Base-by-base conservation (phyloP, 352 stramenopile species). In the Globisporangium paroecandrum region DNA sequence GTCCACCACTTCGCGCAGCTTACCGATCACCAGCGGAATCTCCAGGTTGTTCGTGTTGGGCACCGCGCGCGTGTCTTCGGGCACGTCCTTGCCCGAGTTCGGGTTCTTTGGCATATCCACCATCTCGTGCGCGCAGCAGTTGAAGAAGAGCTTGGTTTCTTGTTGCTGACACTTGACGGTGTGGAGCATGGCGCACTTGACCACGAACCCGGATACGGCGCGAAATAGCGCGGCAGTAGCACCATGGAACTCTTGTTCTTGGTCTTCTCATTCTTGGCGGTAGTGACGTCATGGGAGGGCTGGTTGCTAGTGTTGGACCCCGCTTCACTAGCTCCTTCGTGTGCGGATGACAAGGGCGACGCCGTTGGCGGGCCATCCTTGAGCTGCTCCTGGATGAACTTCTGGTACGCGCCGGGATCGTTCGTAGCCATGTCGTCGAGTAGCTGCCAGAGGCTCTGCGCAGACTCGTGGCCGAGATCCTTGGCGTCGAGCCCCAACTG, bases 381-480 rank as follows among this genome's bases (percentile, higher is more conserved):
- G 58, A 95, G 74, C 71, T 95, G 88, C 34, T 91, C 83, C n/a
- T 79, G 75, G 68, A 95, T 91, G 66, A 95, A 95, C 22, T 77
- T 75, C 63, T 91, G 78, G 72, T 95, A 95, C 47, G 76, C 76
- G 38, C 72, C 76, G 1, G 85, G 87, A 61, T 96, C 87, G 25
- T 79, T 87, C 22, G 73, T 65, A 0, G 87, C 83, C 77, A 96
- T 84, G 24, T 88, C 73, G 58, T 93, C 83, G 8, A 95, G 83
- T 25, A 86, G 85, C 29, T 82, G 78, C 88, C 88, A 96, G 41
- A 96, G 65, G 5, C 72, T 65, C 54, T 87, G 77, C 41, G 89
- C 89, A 18, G 87, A 86, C 29, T 94, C 81, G 41, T 74, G 71
- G 22, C 85, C 81, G 41, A 94, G 83, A 59, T 92, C 82, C 63